Percentiles rank a stretch among this genome's conserved stretches.
Evolutionary conservation across 345 rosid genomes (phyloP).

Genomic region (Salix exigua): DNA sequence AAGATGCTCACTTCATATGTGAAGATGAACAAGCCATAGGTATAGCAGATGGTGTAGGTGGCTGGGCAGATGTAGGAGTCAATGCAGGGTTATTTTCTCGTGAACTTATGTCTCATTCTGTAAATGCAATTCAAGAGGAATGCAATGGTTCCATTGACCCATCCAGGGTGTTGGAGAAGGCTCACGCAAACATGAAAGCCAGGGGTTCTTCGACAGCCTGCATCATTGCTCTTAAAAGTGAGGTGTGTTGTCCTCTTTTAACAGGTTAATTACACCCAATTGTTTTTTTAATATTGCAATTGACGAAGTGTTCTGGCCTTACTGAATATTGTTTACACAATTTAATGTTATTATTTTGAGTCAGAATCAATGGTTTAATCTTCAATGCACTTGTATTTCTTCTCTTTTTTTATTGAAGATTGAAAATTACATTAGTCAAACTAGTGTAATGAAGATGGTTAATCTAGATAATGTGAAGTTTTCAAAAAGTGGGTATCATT

Average conservation of each 20-base stretch:
- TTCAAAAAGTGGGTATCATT: background rate
- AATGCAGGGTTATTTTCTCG: conserved; percentile 28
- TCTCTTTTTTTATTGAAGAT: background rate
- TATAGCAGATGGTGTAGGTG: conserved; percentile 35
- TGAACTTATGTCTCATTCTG: conserved; percentile 30
- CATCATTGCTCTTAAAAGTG: conserved; percentile 25
- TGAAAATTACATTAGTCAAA: background rate
- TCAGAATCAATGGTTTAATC: background rate
- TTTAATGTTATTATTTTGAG: background rate
- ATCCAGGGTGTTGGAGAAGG: conserved; percentile 30
- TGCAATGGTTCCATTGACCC: conserved; percentile 20
- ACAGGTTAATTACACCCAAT: background rate
- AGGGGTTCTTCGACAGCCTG: conserved; percentile 35
- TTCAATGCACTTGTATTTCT: background rate
- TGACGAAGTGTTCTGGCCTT: background rate
- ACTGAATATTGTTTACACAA: background rate
- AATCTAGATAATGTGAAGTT: background rate
- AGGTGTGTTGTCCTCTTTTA: conserved; percentile 13
- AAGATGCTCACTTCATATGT: conserved; percentile 32
- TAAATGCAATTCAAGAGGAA: conserved; percentile 21
- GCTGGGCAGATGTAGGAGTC: conserved; percentile 30
- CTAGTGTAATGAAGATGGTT: background rate
- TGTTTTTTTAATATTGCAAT: background rate
- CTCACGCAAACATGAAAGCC: conserved; percentile 28
- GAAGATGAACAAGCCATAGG: conserved; percentile 19